Evolutionary conservation across 495 filamentous ascomycete species (phyloP), one percentile per base, ranked within the genome.

Genomic region (Pseudevernia furfuracea): DNA sequence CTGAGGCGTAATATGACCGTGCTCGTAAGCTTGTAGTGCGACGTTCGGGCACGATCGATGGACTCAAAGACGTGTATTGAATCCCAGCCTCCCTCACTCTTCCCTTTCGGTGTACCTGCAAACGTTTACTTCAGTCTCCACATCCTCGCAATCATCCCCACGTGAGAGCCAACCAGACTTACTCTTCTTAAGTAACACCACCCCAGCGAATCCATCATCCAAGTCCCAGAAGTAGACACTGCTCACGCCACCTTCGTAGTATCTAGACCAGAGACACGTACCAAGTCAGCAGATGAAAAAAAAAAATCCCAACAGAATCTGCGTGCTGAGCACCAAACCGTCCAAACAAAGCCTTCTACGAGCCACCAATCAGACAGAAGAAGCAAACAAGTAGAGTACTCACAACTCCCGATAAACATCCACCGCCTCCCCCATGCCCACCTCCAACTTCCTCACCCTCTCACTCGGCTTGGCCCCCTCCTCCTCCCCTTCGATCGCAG

Each of bases 11-110:
- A 79, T 65, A 99, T 97, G 39, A 99, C 92, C 38, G 94, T 99
- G 71, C 89, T 92, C 4, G 94, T 99, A 60, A 99, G 87, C 75
- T 96, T 96, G 84, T 99, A 99, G 74, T 96, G 92, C 65, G 90
- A 89, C 70, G 85, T 89, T 67, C 94, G 89, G 52, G 87, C 89
- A 66, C 92, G 88, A 75, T 97, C 93, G 69, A 85, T 89, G 43
- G 91, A 90, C 72, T 99, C 94, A 76, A 99, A 96, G 63, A 99
- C 94, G 78, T 99, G 94, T 75, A 99, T 97, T 69, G 89, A 94
- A 75, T 99, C 95, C 94, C 94, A 99, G 64, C 87, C 86, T 56
- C 94, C 93, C 46, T 88, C 83, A 71, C 82, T 87, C 75, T 87
- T 88, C 69, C 82, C 81, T 60, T 84, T 82, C 32, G 88, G 85